phyloP scores from a whole-genome alignment of 2,329 filamentous ascomycete genomes.

The Diaporthe capsici region DNA sequence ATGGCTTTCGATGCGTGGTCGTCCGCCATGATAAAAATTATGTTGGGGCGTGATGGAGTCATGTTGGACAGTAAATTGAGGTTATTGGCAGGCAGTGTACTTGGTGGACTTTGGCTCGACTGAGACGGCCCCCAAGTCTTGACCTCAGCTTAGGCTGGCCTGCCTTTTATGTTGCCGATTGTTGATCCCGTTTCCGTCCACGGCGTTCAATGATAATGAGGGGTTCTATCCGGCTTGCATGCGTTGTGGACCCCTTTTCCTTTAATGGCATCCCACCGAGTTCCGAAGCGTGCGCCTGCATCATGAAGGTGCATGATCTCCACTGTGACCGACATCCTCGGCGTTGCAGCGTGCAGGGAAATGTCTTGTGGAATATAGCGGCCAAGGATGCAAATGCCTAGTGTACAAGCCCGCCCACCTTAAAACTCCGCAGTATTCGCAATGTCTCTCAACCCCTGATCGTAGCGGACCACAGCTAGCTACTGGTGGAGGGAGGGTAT shows the following conservation, averaged over 20 bases:
- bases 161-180: not conserved
- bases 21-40: conserved; percentile 69
- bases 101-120: not conserved
- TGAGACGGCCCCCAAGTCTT: not conserved
- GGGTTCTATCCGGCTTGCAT: not conserved
- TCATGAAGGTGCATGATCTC: conserved; percentile 6
- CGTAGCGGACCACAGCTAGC: too few relatives aligned
- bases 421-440: too few relatives aligned
- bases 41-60: conserved; percentile 50
- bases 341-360: too few relatives aligned
- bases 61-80: not conserved
- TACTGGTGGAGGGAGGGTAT: too few relatives aligned
- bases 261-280: conserved; percentile 12
- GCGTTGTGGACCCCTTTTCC: not conserved
- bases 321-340: not conserved
- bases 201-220: not conserved
- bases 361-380: too few relatives aligned
- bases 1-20: conserved; percentile 67
- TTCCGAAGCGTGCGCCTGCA: conserved; percentile 16
- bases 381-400: too few relatives aligned
- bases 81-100: not conserved
- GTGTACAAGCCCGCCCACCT: too few relatives aligned
- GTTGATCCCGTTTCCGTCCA: not conserved
- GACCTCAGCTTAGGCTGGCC: too few relatives aligned
- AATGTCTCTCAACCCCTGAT: too few relatives aligned